Evolutionary conservation across 768 basidiomycete species (phyloP).

Genomic region (Obba rivulosa): DNA sequence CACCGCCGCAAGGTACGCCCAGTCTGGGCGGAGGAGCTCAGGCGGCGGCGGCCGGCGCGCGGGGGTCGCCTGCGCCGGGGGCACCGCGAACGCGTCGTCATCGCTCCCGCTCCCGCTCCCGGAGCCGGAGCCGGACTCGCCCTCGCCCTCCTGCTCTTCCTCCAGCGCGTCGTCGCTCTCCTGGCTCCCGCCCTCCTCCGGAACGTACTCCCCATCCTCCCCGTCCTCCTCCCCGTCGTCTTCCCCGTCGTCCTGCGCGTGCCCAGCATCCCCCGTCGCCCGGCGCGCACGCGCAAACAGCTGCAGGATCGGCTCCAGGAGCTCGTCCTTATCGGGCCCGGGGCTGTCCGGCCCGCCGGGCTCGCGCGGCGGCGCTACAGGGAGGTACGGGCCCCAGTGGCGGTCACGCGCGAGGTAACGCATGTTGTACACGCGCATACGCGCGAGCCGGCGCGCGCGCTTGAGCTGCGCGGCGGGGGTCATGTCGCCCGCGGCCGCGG

Average conservation of each 20-base stretch:
- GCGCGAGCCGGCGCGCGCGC: slow-evolving; percentile 19
- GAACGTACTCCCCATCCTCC: slow-evolving; percentile 7
- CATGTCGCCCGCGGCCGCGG: slow-evolving; percentile 2
- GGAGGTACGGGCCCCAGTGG: slow-evolving; percentile 23
- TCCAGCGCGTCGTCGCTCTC: not conserved
- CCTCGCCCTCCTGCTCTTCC: slow-evolving; percentile 3
- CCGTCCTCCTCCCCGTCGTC: slow-evolving; percentile 15
- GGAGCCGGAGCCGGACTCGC: not conserved
- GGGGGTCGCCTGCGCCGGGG: not conserved
- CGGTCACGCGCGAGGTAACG: slow-evolving; percentile 17
- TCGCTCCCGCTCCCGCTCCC: not conserved
- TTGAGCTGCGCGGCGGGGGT: slow-evolving; percentile 8
- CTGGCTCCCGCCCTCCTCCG: slow-evolving; percentile 10
- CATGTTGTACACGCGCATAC: slow-evolving; percentile 23
- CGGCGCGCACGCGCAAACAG: slow-evolving; percentile 5
- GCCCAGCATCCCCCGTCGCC: not conserved
- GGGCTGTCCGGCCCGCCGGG: not conserved
- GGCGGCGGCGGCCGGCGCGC: slow-evolving; percentile 1
- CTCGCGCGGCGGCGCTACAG: not conserved
- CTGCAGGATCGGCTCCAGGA: slow-evolving; percentile 13
- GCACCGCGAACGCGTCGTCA: not conserved
- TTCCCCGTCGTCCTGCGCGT: slow-evolving; percentile 13
- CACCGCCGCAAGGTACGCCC: slow-evolving; percentile 45
- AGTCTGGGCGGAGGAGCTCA: slow-evolving; percentile 36
- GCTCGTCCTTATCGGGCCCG: slow-evolving; percentile 2